Evolutionary conservation across 768 basidiomycete genomes (phyloP), one percentile per base, ranked within the genome.

Genomic region (Trametes meyenii): DNA sequence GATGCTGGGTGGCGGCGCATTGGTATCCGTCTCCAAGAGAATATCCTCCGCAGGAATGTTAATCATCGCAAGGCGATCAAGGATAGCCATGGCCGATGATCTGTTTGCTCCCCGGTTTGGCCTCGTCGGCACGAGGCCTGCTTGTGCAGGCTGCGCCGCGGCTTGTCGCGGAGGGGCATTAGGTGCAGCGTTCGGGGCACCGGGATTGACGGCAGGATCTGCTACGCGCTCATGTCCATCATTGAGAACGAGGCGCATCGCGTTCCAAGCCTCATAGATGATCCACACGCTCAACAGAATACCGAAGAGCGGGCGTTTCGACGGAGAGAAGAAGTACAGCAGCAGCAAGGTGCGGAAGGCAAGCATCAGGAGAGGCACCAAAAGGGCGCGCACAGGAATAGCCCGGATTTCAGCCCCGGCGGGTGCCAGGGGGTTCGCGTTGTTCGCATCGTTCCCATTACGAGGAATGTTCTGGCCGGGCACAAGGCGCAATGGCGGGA

Each of bases 251-350:
- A 73, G 79, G 40, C 86, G 81, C 59, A 91, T 80, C 24, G 86
- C 86, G 53, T 81, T 82, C 88, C 88, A 90, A 36, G 88, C 84
- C 72, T 92, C 90, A 70, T 89, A 92, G 24, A 87, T 57, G 71
- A 89, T 83, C 88, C 88, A 91, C 2, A 78, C 82, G 23, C 86
- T 73, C 33, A 92, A 79, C 58, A 90, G 74, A 40, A 89, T 65
- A 38, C 85, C 87, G 60, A 91, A 82, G 19, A 91, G 70, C 5
- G 90, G 90, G 57, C 89, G 88, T 65, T 87, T 80, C 7, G 87
- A 81, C 0, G 90, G 90, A 4, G 87, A 86, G 67, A 92, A 86
- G 72, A 92, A 90, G 72, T 91, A 92, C 3, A 92, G 77, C 29
- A 92, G 76, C 13, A 92, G 77, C 13, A 83, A 66, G 3, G 86